Percentiles rank a stretch among this genome's conserved stretches.
Conservation (phyloP, 2,329 filamentous ascomycete genomes). For the Phialemoniopsis sp. region DNA sequence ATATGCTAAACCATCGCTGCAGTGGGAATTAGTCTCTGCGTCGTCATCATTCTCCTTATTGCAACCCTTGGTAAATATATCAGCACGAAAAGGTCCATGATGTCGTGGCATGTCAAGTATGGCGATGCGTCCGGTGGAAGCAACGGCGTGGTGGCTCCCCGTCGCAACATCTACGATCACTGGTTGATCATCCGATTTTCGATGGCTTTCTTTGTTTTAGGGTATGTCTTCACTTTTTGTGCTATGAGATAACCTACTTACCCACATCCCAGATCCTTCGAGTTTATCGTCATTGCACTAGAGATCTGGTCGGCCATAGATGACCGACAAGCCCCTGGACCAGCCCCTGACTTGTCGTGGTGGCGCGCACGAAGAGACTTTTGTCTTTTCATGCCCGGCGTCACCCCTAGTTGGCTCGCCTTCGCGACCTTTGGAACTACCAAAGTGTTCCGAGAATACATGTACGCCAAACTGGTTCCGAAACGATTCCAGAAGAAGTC, state of each 20-base stretch:
- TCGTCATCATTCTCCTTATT: conserved; percentile 28
- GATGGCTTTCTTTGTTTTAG: conserved; percentile 34
- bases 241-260: not conserved
- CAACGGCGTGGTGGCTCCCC: conserved; percentile 7
- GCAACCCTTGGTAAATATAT: conserved; percentile 36
- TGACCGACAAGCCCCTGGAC: conserved; percentile 16
- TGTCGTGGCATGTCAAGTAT: conserved; percentile 24
- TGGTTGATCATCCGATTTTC: conserved; percentile 40
- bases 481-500: conserved; percentile 6
- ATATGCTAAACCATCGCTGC: not conserved
- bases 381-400: conserved; percentile 30
- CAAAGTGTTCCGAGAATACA: conserved; percentile 23
- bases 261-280: conserved; percentile 21
- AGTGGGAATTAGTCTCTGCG: conserved; percentile 34
- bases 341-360: conserved; percentile 25
- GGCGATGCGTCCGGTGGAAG: conserved; percentile 13
- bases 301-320: conserved; percentile 24
- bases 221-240: conserved; percentile 18
- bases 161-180: conserved; percentile 34
- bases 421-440: conserved; percentile 38
- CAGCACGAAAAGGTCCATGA: conserved; percentile 24
- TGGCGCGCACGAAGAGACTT: conserved; percentile 22
- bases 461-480: conserved; percentile 15
- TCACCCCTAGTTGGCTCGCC: conserved; percentile 25
- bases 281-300: conserved; percentile 31